Evolutionary conservation across 2,329 filamentous ascomycete species (phyloP).

Genomic region (Colletotrichum aenigma): DNA sequence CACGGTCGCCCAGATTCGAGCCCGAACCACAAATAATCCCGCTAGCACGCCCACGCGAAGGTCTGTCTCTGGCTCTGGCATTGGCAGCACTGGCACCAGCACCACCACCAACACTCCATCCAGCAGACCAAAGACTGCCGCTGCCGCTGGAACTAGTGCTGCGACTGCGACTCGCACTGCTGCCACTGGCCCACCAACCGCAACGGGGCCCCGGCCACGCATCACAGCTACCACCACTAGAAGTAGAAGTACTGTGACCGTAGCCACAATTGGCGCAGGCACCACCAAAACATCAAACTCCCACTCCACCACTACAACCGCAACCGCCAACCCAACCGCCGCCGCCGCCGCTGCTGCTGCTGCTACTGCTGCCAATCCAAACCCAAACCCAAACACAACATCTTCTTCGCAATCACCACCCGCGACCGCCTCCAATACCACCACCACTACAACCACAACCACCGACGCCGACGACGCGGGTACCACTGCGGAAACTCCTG

Average conservation of each 20-base stretch:
- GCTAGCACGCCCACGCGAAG: not conserved
- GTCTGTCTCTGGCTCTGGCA: not conserved
- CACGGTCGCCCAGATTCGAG: constrained; percentile 1
- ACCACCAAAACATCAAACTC: not conserved
- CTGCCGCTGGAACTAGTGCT: not conserved
- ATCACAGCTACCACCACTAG: constrained; percentile 7
- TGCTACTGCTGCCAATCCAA: not conserved
- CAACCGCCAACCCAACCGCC: not conserved
- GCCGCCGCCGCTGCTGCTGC: not conserved
- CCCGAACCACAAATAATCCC: constrained; percentile 13
- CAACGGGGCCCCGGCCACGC: constrained; percentile 13
- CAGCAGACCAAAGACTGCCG: not conserved
- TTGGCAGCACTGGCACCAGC: not conserved
- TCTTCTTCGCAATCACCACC: not conserved
- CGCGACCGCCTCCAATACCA: not conserved
- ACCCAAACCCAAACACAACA: not conserved
- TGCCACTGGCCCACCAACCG: constrained; percentile 19
- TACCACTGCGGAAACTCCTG: not conserved
- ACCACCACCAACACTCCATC: not conserved
- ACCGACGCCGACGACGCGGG: not conserved
- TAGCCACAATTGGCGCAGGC: not conserved
- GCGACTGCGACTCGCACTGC: not conserved
- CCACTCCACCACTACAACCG: not conserved
- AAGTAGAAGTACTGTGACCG: not conserved
- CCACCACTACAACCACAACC: not conserved